Base-by-base conservation (phyloP, 805 yeast genomes). In the Saccharomycopsis fermentans region DNA sequence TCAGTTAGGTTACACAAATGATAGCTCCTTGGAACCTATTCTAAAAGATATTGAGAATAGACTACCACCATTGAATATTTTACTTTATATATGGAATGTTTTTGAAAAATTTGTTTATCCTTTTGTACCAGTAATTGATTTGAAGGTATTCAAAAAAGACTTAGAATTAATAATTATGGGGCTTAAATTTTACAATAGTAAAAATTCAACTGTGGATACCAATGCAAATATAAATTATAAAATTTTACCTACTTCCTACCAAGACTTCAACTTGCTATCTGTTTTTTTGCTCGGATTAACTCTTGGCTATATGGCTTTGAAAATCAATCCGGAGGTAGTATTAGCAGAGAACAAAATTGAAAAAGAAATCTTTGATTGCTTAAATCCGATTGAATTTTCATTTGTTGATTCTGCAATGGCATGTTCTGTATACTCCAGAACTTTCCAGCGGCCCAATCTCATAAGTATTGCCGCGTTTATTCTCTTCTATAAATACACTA, bases 31-130 rank as follows among this genome's bases (percentile, higher is more conserved):
- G 2, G 47, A 19, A 16, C 16, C 21, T 9, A 32, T 58, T 8
- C 24, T 58, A 3, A 14, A 14, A 9, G 55, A 60, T n/a, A 54
- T 60, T 27, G 57, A 55, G 26, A 4, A 16, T 12, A 16, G 17
- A 6, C 29, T 58, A 35, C 63, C 59, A 16, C 32, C 26, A 16
- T n/a, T 17, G 16, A 34, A 24, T 27, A 40, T 60, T 6, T 19
- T 29, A 16, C 35, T 52, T 8, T 58, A 39, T 50, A 40, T 60
- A 21, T 60, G 53, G 29, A 17, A 26, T 4, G 40, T 58, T 11
- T 60, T 17, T 55, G 63, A 52, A 27, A 52, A 48, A 50, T 58
- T 32, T 48, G 57, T 60, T 14, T 39, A 55, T 29, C 63, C 59
- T n/a, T 60, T 60, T 52, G 50, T 55, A 11, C 61, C 61, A 14